A percentile compares a stretch with the other conserved stretches of the same genome.
Conservation (phyloP, 2,329 filamentous ascomycete species). For the Sordariomycetes sp. region DNA sequence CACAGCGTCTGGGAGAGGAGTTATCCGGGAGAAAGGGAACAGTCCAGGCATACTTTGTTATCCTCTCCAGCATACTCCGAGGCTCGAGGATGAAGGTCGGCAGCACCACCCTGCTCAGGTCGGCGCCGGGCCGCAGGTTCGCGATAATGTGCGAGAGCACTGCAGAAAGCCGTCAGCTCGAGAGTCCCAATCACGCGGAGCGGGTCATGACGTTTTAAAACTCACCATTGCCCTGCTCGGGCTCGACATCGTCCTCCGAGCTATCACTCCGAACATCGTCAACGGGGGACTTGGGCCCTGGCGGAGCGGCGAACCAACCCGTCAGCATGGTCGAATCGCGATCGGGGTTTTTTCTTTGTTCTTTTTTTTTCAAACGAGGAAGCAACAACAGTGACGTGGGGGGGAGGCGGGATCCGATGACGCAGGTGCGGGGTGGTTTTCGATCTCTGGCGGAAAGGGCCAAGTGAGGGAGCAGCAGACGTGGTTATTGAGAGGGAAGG, state of each 20-base stretch:
- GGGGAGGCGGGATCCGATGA: not conserved
- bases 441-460: not conserved
- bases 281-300: constrained; percentile 23
- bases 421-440: not conserved
- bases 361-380: not conserved
- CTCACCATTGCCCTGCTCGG: constrained; percentile 89
- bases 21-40: constrained; percentile 8
- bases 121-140: constrained; percentile 87
- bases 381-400: not conserved
- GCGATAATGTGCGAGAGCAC: constrained; percentile 97
- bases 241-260: constrained; percentile 66
- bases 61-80: constrained; percentile 93
- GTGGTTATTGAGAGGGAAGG: not conserved
- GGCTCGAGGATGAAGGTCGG: constrained; percentile 98
- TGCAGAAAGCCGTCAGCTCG: constrained; percentile 23
- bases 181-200: not conserved
- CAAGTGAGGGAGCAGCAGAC: not conserved
- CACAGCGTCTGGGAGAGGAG: not conserved
- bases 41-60: constrained; percentile 68
- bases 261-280: constrained; percentile 36
- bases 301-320: constrained; percentile 18
- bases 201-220: constrained; percentile 5
- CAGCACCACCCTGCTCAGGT: constrained; percentile 85
- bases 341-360: not conserved
- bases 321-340: constrained; percentile 24